phyloP scores from a whole-genome alignment of 2,329 filamentous ascomycete species.

The Chrysoporthe puriensis region DNA sequence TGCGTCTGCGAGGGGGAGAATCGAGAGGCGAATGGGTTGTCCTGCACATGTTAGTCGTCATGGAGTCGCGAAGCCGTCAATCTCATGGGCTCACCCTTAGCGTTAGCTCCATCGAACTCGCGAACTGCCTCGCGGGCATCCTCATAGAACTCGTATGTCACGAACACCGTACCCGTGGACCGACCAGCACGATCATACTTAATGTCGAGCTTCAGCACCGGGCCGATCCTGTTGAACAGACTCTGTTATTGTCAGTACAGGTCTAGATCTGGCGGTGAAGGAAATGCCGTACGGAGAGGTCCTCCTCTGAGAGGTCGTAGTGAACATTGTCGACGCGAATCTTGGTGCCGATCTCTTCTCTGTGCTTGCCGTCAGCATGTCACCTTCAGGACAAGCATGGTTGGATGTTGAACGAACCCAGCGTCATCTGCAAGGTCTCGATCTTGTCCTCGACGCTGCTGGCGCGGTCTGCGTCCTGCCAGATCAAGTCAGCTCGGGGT shows the following conservation, averaged over 20 bases:
- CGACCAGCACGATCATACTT: conserved; percentile 87
- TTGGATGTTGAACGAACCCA: conserved; percentile 14
- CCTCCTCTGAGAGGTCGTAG: conserved; percentile 85
- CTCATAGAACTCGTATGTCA: conserved; percentile 73
- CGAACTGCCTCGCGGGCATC: conserved; percentile 76
- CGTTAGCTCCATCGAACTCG: conserved; percentile 89
- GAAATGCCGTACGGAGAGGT: conserved; percentile 67
- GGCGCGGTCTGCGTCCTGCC: conserved; percentile 29
- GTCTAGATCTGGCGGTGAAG: conserved; percentile 5
- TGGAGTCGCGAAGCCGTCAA: conserved; percentile 12
- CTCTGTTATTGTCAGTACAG: conserved; percentile 57
- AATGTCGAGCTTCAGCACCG: conserved; percentile 69
- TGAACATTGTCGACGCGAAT: conserved; percentile 88
- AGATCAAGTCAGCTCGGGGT: conserved; percentile 24
- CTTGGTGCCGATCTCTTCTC: conserved; percentile 59
- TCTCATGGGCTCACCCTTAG: conserved; percentile 60
- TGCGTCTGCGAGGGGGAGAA: conserved; percentile 58
- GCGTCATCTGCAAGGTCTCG: conserved; percentile 21
- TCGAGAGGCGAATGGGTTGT: conserved; percentile 76
- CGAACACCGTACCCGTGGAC: conserved; percentile 81
- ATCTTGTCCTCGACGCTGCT: conserved; percentile 29
- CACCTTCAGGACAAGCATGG: not conserved
- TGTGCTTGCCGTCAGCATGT: conserved; percentile 48
- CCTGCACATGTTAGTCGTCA: conserved; percentile 53
- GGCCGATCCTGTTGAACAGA: conserved; percentile 78